These are phyloP conservation scores for Acacia pycnantha DNA, from an alignment of 331 rosid species.

Conservation along the genomic window DNA sequence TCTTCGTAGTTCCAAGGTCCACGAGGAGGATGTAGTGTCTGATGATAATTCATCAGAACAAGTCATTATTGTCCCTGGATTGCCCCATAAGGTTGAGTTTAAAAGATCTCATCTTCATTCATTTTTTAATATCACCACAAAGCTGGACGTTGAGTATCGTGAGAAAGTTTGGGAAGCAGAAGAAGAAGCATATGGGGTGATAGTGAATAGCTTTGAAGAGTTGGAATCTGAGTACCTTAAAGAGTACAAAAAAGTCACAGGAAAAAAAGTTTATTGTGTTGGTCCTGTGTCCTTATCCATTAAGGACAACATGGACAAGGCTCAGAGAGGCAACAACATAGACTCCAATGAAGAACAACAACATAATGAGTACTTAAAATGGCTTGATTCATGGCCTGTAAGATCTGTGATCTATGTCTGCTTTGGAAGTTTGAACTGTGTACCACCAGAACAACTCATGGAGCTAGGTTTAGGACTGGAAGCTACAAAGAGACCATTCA, in stretches of 20 bases:
- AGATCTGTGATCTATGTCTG: constrained; percentile 49
- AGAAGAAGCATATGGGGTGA: constrained; percentile 12
- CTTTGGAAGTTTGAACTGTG: constrained; percentile 49
- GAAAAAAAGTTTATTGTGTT: constrained; percentile 25
- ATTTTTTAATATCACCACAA: not conserved
- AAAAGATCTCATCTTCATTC: constrained; percentile 27
- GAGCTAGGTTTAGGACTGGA: constrained; percentile 70
- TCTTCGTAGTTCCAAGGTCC: not conserved
- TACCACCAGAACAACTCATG: not conserved
- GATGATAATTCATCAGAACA: not conserved
- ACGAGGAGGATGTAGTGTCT: not conserved
- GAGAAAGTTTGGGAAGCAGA: not conserved
- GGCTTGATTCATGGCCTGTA: constrained; percentile 30
- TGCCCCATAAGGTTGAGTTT: constrained; percentile 27
- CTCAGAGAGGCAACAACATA: constrained; percentile 39
- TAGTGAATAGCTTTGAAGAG: constrained; percentile 39
- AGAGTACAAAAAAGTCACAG: constrained; percentile 19
- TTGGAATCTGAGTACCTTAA: constrained; percentile 31
- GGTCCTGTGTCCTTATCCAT: constrained; percentile 32
- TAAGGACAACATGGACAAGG: constrained; percentile 28
- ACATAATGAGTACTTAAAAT: not conserved
- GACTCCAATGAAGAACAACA: not conserved
- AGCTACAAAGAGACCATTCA: constrained; percentile 55
- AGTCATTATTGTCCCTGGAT: constrained; percentile 27
- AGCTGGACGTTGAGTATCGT: not conserved